Evolutionary conservation across 1,284 basidiomycete genomes (phyloP).

Genomic region (Amylostereum areolatum): DNA sequence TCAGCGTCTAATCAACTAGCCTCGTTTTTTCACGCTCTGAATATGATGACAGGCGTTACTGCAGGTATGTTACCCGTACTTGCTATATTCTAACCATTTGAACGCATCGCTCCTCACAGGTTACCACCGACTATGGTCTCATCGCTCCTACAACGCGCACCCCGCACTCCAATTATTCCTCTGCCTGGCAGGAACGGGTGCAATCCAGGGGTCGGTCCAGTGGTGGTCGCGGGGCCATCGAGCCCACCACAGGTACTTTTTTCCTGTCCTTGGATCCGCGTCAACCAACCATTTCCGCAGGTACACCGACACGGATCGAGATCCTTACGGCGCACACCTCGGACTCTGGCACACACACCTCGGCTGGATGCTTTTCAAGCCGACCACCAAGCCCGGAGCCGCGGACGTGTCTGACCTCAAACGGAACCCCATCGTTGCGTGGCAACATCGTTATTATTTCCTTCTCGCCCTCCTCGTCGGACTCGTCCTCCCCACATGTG

Average conservation of each 20-base stretch:
- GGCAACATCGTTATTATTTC: conserved; percentile 72
- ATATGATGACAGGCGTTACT: conserved; percentile 6
- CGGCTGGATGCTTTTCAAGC: conserved; percentile 84
- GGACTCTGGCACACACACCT: conserved; percentile 79
- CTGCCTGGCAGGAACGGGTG: conserved; percentile 72
- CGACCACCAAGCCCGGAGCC: conserved; percentile 65
- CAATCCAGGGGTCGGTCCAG: conserved; percentile 81
- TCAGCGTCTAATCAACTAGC: background rate
- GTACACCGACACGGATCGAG: conserved; percentile 81
- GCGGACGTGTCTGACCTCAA: conserved; percentile 73
- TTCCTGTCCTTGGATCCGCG: background rate
- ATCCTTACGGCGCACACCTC: conserved; percentile 80
- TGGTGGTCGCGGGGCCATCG: conserved; percentile 90
- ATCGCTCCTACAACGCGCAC: conserved; percentile 78
- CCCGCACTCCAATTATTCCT: conserved; percentile 69
- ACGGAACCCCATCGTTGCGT: conserved; percentile 66
- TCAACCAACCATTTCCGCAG: background rate
- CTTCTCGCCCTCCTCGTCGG: conserved; percentile 43
- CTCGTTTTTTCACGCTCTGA: background rate
- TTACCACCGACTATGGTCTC: conserved; percentile 86
- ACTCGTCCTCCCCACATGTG: conserved; percentile 60
- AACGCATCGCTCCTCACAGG: conserved; percentile 33
- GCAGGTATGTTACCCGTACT: conserved; percentile 3
- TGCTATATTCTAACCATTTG: background rate
- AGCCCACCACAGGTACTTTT: conserved; percentile 64